A percentile compares a stretch with the other conserved stretches of the same genome.
These are phyloP conservation scores for Cylindrotheca fusiformis DNA, from an alignment of 108 stramenopile species.

Conservation along the genomic window DNA sequence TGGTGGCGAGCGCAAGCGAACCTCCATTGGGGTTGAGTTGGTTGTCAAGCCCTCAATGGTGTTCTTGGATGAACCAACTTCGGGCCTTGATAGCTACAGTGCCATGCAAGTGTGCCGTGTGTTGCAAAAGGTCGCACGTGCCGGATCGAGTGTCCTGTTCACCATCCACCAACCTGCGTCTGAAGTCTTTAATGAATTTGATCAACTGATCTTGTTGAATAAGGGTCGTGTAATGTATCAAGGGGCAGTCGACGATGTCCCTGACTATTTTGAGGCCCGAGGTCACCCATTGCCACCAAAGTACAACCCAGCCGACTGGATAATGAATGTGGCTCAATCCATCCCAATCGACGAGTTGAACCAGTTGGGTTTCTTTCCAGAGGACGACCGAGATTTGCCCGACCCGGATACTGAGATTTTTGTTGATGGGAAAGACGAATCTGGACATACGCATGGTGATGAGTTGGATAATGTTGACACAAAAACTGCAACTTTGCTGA, in stretches of 20 bases:
- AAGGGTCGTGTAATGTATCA: constrained; percentile 74
- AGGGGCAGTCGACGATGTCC: constrained; percentile 49
- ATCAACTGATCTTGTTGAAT: constrained; percentile 73
- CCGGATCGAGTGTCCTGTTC: constrained; percentile 76
- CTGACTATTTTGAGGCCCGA: constrained; percentile 45
- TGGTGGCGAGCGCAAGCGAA: constrained; percentile 75
- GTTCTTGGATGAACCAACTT: constrained; percentile 43
- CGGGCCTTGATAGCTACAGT: constrained; percentile 64
- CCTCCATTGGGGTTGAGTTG: constrained; percentile 74
- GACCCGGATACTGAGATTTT: constrained; percentile 29
- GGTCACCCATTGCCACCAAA: constrained; percentile 57
- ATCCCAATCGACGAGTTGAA: constrained; percentile 38
- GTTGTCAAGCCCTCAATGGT: constrained; percentile 69
- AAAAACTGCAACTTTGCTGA: constrained; percentile 34
- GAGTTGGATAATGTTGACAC: constrained; percentile 6
- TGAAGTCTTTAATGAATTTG: constrained; percentile 80
- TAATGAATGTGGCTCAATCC: constrained; percentile 65
- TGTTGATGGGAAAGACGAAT: constrained; percentile 35
- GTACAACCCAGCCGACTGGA: constrained; percentile 84
- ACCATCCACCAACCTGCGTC: constrained; percentile 92
- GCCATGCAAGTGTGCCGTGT: constrained; percentile 74
- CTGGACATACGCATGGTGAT: constrained; percentile 14
- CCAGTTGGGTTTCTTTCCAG: constrained; percentile 49
- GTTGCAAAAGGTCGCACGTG: constrained; percentile 80
- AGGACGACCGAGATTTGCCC: constrained; percentile 35